Conservation (phyloP, 73 alveolate species). For the Symbiodinium pilosum region DNA sequence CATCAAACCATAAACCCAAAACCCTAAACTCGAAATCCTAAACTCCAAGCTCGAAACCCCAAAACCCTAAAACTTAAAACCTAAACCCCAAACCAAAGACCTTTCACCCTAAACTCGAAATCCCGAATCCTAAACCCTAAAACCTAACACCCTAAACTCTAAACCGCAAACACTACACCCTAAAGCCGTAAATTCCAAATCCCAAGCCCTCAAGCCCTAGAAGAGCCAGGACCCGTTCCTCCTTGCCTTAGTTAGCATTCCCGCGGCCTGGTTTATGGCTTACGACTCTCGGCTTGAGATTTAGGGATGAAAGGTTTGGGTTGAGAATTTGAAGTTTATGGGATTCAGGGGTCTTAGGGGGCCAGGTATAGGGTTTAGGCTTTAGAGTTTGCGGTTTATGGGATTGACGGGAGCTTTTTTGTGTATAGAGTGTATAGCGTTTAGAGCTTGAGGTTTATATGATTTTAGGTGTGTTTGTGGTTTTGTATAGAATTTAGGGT, state of each 20-base stretch:
- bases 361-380: too few species aligned
- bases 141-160: not conserved
- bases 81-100: not conserved
- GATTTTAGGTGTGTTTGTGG: too few species aligned
- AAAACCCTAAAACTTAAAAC: not conserved
- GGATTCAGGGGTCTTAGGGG: too few species aligned
- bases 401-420: too few species aligned
- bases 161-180: not conserved
- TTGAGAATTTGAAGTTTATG: not conserved
- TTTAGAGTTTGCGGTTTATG: too few species aligned
- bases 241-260: constrained; percentile 53
- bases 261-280: constrained; percentile 25
- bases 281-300: not conserved
- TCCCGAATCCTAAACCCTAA: not conserved
- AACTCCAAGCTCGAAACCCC: not conserved
- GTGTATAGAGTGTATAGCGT: too few species aligned
- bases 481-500: too few species aligned
- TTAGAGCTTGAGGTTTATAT: too few species aligned
- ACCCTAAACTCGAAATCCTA: not conserved
- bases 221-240: too few species aligned
- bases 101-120: not conserved
- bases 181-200: not conserved
- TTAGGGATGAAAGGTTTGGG: not conserved
- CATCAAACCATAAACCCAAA: not conserved
- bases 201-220: not conserved